Conservation (phyloP, 768 basidiomycete species). For the Exsudoporus frostii region DNA sequence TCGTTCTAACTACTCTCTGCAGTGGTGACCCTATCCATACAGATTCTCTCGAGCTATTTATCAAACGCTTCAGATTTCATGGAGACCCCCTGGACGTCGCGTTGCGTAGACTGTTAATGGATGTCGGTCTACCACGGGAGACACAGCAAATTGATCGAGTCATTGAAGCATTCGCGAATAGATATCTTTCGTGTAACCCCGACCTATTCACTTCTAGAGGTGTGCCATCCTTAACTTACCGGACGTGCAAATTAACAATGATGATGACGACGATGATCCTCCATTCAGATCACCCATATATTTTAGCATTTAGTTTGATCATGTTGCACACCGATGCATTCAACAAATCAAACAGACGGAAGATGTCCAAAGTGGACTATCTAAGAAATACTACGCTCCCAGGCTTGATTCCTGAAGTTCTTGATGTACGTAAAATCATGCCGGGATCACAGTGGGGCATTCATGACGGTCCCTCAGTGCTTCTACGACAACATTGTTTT, state of each 20-base stretch:
- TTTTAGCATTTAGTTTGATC: conserved; percentile 94
- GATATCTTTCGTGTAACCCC: conserved; percentile 83
- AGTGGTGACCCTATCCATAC: conserved; percentile 73
- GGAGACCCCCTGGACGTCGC: conserved; percentile 88
- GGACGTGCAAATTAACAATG: not conserved
- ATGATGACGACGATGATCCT: not conserved
- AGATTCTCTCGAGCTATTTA: conserved; percentile 65
- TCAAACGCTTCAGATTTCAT: conserved; percentile 74
- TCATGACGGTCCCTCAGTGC: conserved; percentile 47
- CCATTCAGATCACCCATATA: conserved; percentile 82
- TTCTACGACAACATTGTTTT: conserved; percentile 97
- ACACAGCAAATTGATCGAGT: conserved; percentile 99
- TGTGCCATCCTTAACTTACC: conserved; percentile 28
- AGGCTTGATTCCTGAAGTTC: conserved; percentile 74
- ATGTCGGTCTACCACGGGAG: conserved; percentile 87
- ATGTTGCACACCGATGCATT: conserved; percentile 99
- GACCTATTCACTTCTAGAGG: conserved; percentile 76
- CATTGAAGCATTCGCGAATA: conserved; percentile 89
- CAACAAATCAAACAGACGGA: conserved; percentile 95
- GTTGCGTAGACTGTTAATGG: conserved; percentile 84
- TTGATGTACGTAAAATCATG: conserved; percentile 61
- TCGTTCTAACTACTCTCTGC: conserved; percentile 8
- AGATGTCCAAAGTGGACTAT: conserved; percentile 96
- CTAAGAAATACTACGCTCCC: conserved; percentile 88
- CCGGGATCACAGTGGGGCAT: not conserved